Evolutionary conservation across 306 rosid genomes (phyloP).

Genomic region (Cotoneaster glaucophyllus): DNA sequence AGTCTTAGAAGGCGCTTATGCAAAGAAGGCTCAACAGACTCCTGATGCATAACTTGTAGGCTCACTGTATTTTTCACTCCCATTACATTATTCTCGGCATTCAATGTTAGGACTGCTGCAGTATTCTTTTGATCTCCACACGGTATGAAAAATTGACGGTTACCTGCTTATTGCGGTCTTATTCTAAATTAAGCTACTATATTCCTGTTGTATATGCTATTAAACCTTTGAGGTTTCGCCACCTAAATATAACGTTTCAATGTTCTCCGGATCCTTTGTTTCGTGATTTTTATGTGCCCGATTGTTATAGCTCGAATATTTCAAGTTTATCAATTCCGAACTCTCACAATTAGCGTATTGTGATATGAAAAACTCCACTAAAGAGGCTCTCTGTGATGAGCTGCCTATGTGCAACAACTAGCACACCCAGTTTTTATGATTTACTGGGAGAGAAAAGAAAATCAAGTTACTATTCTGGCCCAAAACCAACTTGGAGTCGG

Average conservation of each 20-base stretch:
- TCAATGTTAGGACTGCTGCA: background rate
- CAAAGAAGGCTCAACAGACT: conserved; percentile 30
- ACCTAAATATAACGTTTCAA: background rate
- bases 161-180: background rate
- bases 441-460: too few species aligned
- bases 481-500: background rate
- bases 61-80: background rate
- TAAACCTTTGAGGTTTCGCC: background rate
- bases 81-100: background rate
- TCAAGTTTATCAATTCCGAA: background rate
- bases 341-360: background rate
- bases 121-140: background rate
- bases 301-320: background rate
- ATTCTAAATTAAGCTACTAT: background rate
- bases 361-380: background rate
- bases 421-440: background rate
- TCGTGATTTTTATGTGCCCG: background rate
- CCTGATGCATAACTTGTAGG: background rate
- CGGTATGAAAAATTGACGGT: background rate
- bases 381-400: background rate
- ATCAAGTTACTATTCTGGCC: background rate
- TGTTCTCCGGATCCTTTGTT: background rate
- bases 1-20: conserved; percentile 47
- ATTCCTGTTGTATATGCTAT: background rate
- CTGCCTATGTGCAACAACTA: too few species aligned